phyloP scores from a whole-genome alignment of 148 eudicot species.

The Oxyria digyna region DNA sequence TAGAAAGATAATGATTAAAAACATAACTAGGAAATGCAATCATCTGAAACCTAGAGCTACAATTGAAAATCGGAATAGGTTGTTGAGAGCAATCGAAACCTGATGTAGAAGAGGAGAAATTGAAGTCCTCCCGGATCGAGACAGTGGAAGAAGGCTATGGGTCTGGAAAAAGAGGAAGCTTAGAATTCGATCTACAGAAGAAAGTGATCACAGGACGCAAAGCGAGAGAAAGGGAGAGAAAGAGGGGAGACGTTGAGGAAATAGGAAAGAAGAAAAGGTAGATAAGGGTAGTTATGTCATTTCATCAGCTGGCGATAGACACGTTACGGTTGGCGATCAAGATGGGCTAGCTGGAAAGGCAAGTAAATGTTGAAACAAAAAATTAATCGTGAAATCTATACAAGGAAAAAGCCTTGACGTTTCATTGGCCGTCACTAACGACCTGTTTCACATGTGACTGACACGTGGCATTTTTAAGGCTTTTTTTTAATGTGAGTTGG shows the following conservation, averaged over 20 bases:
- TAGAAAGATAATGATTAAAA: neutral
- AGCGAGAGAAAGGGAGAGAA: neutral
- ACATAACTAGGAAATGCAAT: neutral
- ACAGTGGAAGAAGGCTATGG: constrained; percentile 5
- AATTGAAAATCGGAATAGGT: neutral
- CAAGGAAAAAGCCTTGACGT: constrained; percentile 7
- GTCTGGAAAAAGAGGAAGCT: neutral
- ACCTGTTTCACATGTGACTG: constrained; percentile 8
- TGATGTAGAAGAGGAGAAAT: constrained; percentile 10
- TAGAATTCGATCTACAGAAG: constrained; percentile 5
- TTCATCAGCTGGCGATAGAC: neutral
- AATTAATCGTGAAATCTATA: neutral
- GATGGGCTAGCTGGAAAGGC: constrained; percentile 9
- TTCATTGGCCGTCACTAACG: constrained; percentile 5
- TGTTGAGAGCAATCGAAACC: neutral
- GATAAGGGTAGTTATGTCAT: constrained; percentile 15
- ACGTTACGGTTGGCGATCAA: constrained; percentile 15
- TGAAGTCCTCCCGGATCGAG: neutral
- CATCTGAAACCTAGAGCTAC: neutral
- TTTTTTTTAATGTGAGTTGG: neutral
- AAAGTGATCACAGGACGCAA: constrained; percentile 6
- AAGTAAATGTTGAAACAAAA: neutral
- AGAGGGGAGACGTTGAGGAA: neutral
- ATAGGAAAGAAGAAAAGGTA: constrained; percentile 11
- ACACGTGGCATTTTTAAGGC: constrained; percentile 13